Conservation (phyloP, 2,329 filamentous ascomycete species). For the Acrocalymma vagum region DNA sequence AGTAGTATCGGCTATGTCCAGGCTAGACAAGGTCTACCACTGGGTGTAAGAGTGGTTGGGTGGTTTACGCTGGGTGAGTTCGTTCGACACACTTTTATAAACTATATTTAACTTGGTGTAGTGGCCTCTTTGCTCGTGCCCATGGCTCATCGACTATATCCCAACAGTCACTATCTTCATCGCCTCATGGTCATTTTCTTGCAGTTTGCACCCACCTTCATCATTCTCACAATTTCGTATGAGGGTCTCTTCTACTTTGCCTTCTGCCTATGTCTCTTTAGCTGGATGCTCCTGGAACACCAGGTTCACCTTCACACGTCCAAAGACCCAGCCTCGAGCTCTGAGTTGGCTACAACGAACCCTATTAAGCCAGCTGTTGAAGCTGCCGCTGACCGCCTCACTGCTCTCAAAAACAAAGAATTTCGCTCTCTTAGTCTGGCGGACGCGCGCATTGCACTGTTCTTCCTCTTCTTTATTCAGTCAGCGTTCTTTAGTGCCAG, state of each 20-base stretch:
- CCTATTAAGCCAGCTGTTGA: slow-evolving; percentile 50
- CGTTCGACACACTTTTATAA: slow-evolving; percentile 7
- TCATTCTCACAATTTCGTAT: slow-evolving; percentile 96
- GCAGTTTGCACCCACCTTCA: slow-evolving; percentile 90
- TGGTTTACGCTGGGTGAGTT: slow-evolving; percentile 78
- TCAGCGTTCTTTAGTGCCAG: slow-evolving; percentile 97
- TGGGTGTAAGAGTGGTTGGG: slow-evolving; percentile 86
- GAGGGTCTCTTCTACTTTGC: slow-evolving; percentile 95
- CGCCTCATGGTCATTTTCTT: slow-evolving; percentile 89
- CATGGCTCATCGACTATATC: slow-evolving; percentile 79
- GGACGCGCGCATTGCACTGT: slow-evolving; percentile 89
- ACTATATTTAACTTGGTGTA: slow-evolving; percentile 58
- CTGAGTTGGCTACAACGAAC: no score
- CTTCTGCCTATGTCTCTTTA: slow-evolving; percentile 82
- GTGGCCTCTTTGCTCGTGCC: slow-evolving; percentile 80
- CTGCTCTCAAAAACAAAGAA: slow-evolving; percentile 41
- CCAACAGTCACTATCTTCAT: slow-evolving; percentile 89
- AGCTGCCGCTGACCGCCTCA: slow-evolving; percentile 41
- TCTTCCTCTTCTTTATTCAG: slow-evolving; percentile 94
- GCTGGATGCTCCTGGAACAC: slow-evolving; percentile 93
- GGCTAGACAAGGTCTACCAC: slow-evolving; percentile 82
- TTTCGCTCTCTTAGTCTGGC: slow-evolving; percentile 77
- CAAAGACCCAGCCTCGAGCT: slow-evolving; percentile 13
- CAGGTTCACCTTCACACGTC: slow-evolving; percentile 65
- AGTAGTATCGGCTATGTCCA: slow-evolving; percentile 88